phyloP scores from a whole-genome alignment of 805 yeast genomes.

The Ogataea thermomethanolica region DNA sequence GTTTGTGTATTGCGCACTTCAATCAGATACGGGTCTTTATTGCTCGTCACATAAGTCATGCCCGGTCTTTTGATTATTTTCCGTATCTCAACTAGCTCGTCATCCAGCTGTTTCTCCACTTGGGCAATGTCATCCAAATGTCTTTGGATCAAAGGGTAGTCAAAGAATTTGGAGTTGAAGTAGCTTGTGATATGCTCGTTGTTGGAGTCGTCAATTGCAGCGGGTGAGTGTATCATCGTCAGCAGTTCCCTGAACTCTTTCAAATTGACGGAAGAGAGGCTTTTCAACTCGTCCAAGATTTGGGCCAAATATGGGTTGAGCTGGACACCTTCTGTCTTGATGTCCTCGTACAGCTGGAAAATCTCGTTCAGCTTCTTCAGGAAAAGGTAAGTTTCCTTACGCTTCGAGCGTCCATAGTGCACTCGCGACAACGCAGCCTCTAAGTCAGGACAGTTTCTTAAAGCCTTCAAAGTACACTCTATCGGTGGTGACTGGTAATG shows the following conservation, averaged over 20 bases:
- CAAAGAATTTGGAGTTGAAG: conserved; percentile 44
- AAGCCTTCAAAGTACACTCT: conserved; percentile 25
- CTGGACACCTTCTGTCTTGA: conserved; percentile 14
- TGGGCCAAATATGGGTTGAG: conserved; percentile 23
- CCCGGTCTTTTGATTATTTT: conserved; percentile 51
- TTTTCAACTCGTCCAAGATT: conserved; percentile 19
- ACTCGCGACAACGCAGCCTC: conserved; percentile 55
- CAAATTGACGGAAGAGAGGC: conserved; percentile 14
- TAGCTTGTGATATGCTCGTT: conserved; percentile 34
- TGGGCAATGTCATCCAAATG: conserved; percentile 41
- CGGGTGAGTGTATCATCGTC: conserved; percentile 49
- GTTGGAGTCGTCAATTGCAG: conserved; percentile 50
- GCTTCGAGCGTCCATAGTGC: conserved; percentile 54
- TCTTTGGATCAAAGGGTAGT: conserved; percentile 32
- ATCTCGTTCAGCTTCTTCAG: conserved; percentile 45
- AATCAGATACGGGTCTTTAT: conserved; percentile 67
- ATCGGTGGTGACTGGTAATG: conserved; percentile 38
- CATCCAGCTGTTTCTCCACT: conserved; percentile 45
- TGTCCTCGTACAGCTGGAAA: conserved; percentile 27
- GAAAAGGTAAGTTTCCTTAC: conserved; percentile 57
- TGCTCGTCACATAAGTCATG: conserved; percentile 51
- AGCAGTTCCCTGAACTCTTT: conserved; percentile 34
- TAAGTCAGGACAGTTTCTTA: conserved; percentile 47
- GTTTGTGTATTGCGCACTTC: conserved; percentile 65
- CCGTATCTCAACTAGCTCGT: conserved; percentile 50